Base-by-base conservation (phyloP, 2,329 filamentous ascomycete species). In the Penicillium psychrosexuale region DNA sequence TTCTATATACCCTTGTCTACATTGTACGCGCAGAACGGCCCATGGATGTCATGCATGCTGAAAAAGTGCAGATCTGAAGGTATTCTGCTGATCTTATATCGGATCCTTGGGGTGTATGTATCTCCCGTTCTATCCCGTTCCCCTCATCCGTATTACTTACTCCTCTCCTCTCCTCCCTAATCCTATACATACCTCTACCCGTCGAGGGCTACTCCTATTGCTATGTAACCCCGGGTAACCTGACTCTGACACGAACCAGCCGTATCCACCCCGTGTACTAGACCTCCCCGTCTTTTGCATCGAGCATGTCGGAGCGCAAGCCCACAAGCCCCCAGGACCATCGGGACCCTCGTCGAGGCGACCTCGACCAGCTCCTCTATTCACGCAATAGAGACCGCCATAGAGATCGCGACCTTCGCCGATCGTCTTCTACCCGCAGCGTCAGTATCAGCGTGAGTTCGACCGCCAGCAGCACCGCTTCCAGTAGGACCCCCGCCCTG, bases 241-340 rank as follows among this genome's bases (percentile, higher is more conserved):
- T 3, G 27, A 43, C 33, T 51, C 52, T 54, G 39, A 54, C 47
- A 28, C 9, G 47, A 45, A 51, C 27, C 27, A 52, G 49, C 49
- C 51, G 44, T 43, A 38, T 15, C 33, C 47, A 44, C 33, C 24
- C 12, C 30, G 42, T 28, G 17, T 13, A 42, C 22, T 40, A 30
- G 28, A 22, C 28, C 8, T 13, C n/a, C 27, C n/a, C 24, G 31
- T 38, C 38, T 37, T 47, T 45, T 11, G 46, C 33, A 49, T 19
- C 36, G 62, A 61, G 62, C 60, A 64, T 63, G 51, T 60, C 62
- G 62, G 62, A 65, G 58, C 60, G 46, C 49, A 49, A 40, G 52
- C 55, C 33, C 46, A 11, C 36, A 46, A 43, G 31, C 28, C 36
- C 43, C 24, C 28, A 22, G 40, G 33, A 28, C 27, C 22, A 19